Base-by-base conservation (phyloP, 768 basidiomycete genomes). In the Plicaturopsis crispa region DNA sequence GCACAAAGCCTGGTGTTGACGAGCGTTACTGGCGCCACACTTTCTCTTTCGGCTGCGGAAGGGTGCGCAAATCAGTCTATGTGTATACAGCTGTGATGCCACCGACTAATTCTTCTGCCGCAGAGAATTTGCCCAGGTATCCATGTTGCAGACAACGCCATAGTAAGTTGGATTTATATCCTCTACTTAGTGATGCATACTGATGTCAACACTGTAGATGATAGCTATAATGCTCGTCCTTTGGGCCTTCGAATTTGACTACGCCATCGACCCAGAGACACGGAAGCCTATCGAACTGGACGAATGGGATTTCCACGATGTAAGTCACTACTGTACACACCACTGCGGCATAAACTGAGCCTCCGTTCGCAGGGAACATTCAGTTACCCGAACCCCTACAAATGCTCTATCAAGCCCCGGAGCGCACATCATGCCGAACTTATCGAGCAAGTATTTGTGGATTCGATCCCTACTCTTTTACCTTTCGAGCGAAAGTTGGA, bases 171-270 rank as follows among this genome's bases (percentile, higher is more conserved):
- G 6, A 20, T 12, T 22, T 33, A 21, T 5, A 21, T 4, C 4
- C 17, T 33, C 23, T 37, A 28, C 10, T 23, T 41, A 16, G 24
- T n/a, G 35, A 33, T 8, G 11, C 12, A 30, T 17, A 33, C 11
- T 24, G 23, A n/a, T n/a, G n/a, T 10, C 17, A 17, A 7, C 37
- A 20, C 20, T 3, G 10, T 28, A 55, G 54, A 35, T 41, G 22
- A 43, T 60, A 19, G 52, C 51, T 33, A 44, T 39, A 5, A 55
- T 54, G 50, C 52, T 49, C 33, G 49, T 60, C 4, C 19, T 60
- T 4, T 60, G 59, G 59, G 55, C 52, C 4, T 60, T 60, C 49
- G 42, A 53, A 18, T 60, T 55, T 38, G 22, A 20, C 8, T 33
- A 37, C 16, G 42, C 38, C 13, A 14, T 22, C 19, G 42, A 43